Base-by-base conservation (phyloP, 768 basidiomycete species). In the Leucogyrophana mollusca region DNA sequence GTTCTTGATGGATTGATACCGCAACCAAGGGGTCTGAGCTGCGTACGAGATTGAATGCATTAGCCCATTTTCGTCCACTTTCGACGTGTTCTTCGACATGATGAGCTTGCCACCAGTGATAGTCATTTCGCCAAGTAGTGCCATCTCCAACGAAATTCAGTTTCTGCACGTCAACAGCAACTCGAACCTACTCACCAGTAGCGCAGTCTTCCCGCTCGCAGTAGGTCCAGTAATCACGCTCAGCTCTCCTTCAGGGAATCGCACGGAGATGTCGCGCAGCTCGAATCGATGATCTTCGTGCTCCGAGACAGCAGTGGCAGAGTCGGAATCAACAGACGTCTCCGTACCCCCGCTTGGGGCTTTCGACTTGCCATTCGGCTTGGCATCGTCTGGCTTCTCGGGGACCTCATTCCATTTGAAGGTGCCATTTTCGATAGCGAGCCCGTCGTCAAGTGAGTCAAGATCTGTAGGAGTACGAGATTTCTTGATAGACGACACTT, bases 1-100 rank as follows among this genome's bases (percentile, higher is more conserved):
- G 33, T 85, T 84, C 53, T 76, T 80, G 61, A 92, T 88, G 0
- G 87, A 84, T 37, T 83, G 80, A 55, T 86, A 82, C 14, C 79
- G 72, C 43, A 86, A 62, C 83, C 83, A 87, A 0, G 83, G 82
- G 1, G 80, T 76, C 56, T 92, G 89, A 0, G 85, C 78, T 13
- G 83, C 83, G 54, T 88, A 90, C 0, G 87, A 83, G 9, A 90
- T 76, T 2, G 78, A 54, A 2, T 82, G 81, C 69, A 76, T 80
- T 23, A 78, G 62, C 0, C 86, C 87, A 33, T 79, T 57, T 39
- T 76, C 73, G 51, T 90, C 83, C 10, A 86, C 67, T 7, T 66
- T 72, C 13, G 76, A 76, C 0, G 78, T 64, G 48, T 72, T 59
- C 52, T 79, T 79, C 1, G 76, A 71, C 44, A 78, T 62, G 40